Percentiles rank a stretch among this genome's conserved stretches.
These are phyloP conservation scores for Pueraria montana DNA, from an alignment of 306 rosid genomes.

Conservation along the genomic window DNA sequence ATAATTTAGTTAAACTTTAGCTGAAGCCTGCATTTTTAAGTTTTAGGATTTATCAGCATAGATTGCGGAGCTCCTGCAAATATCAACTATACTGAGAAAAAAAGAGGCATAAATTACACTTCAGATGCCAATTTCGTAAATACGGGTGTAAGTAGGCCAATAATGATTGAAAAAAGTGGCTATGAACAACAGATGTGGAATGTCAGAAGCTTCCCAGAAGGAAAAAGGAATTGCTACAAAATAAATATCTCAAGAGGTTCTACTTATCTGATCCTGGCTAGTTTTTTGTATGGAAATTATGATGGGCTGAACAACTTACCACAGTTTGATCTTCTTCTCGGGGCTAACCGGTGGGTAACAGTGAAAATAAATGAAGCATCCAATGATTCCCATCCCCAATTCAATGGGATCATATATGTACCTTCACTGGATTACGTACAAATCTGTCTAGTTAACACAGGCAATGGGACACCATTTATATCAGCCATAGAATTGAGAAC, in stretches of 20 bases:
- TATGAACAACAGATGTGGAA: constrained; percentile 22
- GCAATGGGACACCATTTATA: constrained; percentile 57
- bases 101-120: constrained; percentile 43
- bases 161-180: neutral
- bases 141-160: constrained; percentile 35
- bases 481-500: constrained; percentile 57
- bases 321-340: constrained; percentile 56
- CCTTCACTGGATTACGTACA: constrained; percentile 44
- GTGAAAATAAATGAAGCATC: constrained; percentile 31
- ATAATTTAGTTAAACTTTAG: neutral
- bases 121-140: constrained; percentile 54
- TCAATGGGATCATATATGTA: constrained; percentile 48
- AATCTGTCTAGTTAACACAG: constrained; percentile 56
- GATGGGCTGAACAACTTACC: constrained; percentile 50
- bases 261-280: constrained; percentile 49
- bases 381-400: accelerated
- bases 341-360: constrained; percentile 52
- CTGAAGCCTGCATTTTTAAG: neutral
- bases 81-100: constrained; percentile 36
- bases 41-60: constrained; percentile 59
- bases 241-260: constrained; percentile 39
- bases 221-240: constrained; percentile 67
- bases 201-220: constrained; percentile 59
- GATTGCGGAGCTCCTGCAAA: constrained; percentile 54
- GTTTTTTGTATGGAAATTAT: constrained; percentile 57